Conservation (phyloP, 1,139 yeast genomes). For the Blastobotrys persicus region DNA sequence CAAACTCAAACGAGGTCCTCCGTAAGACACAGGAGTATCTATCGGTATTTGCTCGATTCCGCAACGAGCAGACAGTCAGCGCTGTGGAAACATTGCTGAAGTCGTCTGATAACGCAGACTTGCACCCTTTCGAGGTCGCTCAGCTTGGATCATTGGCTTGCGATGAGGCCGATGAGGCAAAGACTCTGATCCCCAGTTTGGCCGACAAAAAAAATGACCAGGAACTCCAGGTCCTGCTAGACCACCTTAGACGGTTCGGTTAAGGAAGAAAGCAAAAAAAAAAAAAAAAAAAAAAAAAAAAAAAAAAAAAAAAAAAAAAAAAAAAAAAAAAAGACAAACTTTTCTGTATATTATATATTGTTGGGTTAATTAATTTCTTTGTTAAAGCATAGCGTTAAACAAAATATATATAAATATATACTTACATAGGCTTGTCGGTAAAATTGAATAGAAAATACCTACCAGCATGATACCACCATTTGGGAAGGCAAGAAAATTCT, state of each 20-base stretch:
- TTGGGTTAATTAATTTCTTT: background rate
- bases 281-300: background rate
- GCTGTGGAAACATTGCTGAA: constrained; percentile 87
- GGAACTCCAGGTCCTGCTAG: constrained; percentile 80
- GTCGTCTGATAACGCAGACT: constrained; percentile 59
- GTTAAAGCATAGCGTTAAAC: no score
- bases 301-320: background rate
- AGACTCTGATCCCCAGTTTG: constrained; percentile 86
- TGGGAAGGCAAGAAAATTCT: constrained; percentile 68
- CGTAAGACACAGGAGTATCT: constrained; percentile 90
- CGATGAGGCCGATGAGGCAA: constrained; percentile 97
- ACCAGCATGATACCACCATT: constrained; percentile 74
- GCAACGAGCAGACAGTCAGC: constrained; percentile 87
- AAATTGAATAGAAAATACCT: constrained; percentile 34
- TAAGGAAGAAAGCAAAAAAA: constrained; percentile 13
- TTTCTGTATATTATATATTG: background rate
- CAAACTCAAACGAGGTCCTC: constrained; percentile 55
- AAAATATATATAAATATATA: no score
- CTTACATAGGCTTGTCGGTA: constrained; percentile 18
- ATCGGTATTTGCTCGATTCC: constrained; percentile 81
- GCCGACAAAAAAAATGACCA: constrained; percentile 77
- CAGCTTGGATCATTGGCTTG: constrained; percentile 92
- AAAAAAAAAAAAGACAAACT: background rate
- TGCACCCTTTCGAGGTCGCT: constrained; percentile 95
- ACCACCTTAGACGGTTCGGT: constrained; percentile 50